Percentiles rank a stretch among this genome's conserved stretches.
Conservation (phyloP, 208 protist genomes). For the Leishmania mexicana region DNA sequence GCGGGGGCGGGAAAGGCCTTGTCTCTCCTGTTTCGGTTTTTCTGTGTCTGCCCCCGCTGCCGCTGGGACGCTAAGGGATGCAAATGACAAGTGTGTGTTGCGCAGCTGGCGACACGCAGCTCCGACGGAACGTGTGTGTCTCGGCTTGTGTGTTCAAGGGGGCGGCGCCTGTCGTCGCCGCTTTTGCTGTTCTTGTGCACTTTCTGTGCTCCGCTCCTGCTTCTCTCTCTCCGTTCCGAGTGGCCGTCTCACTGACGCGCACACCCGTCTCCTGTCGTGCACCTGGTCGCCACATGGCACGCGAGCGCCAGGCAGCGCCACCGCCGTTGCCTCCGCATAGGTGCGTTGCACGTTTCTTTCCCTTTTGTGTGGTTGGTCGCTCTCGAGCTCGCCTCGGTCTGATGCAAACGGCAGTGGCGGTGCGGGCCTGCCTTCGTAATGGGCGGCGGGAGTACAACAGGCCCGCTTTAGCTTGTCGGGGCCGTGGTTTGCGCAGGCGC, state of each 20-base stretch:
- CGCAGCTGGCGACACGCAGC: no score
- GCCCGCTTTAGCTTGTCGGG: conserved; percentile 7
- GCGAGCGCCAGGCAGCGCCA: background rate
- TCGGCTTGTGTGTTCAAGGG: no score
- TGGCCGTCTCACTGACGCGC: background rate
- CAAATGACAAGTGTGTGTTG: background rate
- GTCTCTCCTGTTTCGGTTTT: background rate
- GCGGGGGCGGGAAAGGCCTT: no score
- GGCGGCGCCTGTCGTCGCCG: background rate
- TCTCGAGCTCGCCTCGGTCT: background rate
- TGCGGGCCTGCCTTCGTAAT: background rate
- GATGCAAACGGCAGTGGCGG: background rate
- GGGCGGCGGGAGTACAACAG: background rate
- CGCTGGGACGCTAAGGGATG: background rate
- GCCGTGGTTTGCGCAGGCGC: conserved; percentile 11
- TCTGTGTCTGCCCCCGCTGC: background rate
- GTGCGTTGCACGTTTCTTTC: background rate
- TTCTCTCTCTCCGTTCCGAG: background rate
- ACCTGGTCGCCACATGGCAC: background rate
- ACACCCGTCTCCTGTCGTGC: background rate
- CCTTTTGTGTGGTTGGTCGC: background rate
- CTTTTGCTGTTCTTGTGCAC: background rate
- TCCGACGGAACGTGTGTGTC: no score
- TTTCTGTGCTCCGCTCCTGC: background rate
- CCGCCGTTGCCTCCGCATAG: background rate